Evolutionary conservation across 2,329 filamentous ascomycete species (phyloP).

Genomic region (Alternaria triticina): DNA sequence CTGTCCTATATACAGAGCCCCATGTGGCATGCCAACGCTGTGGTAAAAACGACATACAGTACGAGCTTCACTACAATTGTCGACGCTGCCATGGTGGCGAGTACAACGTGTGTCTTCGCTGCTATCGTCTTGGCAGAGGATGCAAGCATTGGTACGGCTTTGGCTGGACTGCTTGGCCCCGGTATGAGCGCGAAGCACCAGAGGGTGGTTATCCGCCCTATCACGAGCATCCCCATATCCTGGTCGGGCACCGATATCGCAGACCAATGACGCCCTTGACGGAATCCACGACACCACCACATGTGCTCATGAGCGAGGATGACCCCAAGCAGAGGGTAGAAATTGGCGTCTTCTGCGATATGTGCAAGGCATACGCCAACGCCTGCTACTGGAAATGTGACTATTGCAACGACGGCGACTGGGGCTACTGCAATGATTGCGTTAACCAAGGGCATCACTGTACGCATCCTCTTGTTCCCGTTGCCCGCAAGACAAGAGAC

Average conservation of each 20-base stretch:
- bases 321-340: conserved; percentile 73
- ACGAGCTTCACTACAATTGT: conserved; percentile 87
- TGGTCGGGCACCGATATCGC: conserved; percentile 56
- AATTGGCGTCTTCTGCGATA: conserved; percentile 82
- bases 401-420: conserved; percentile 87
- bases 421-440: conserved; percentile 90
- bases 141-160: conserved; percentile 92
- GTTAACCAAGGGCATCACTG: conserved; percentile 84
- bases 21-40: conserved; percentile 77
- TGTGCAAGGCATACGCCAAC: conserved; percentile 75
- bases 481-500: conserved; percentile 64
- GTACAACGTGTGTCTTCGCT: conserved; percentile 81
- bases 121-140: conserved; percentile 77
- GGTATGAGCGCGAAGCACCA: conserved; percentile 62
- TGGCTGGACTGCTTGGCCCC: conserved; percentile 71
- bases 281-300: conserved; percentile 29
- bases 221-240: conserved; percentile 59
- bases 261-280: conserved; percentile 33
- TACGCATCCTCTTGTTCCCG: conserved; percentile 78
- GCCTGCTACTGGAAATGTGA: conserved; percentile 91
- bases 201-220: conserved; percentile 50
- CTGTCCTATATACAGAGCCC: conserved; percentile 68
- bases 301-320: conserved; percentile 61
- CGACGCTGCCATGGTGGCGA: conserved; percentile 69
- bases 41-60: conserved; percentile 74